phyloP scores from a whole-genome alignment of 371 early-diverging fungal genomes.

The Syncephalastrum monosporum region DNA sequence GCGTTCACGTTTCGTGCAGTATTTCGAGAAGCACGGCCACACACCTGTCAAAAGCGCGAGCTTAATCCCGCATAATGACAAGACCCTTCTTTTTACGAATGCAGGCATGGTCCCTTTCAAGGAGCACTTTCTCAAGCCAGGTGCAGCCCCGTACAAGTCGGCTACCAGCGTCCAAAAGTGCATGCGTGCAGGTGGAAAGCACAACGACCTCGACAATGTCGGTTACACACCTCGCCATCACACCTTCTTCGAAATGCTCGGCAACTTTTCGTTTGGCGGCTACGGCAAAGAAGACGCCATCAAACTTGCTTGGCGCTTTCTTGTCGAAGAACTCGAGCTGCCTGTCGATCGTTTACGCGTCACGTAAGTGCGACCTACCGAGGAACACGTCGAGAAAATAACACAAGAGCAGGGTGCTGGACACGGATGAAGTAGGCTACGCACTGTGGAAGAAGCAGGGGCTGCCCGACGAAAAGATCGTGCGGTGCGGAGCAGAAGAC shows the following conservation, averaged over 20 bases:
- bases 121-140: constrained; percentile 67
- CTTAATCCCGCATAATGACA: constrained; percentile 71
- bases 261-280: constrained; percentile 78
- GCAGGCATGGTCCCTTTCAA: constrained; percentile 86
- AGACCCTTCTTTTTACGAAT: constrained; percentile 74
- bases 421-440: constrained; percentile 65
- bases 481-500: constrained; percentile 60
- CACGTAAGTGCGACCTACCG: constrained; percentile 42
- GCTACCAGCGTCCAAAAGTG: constrained; percentile 75
- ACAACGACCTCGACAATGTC: constrained; percentile 82
- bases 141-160: constrained; percentile 56
- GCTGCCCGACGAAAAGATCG: constrained; percentile 60
- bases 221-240: constrained; percentile 80
- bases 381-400: not conserved
- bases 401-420: constrained; percentile 50
- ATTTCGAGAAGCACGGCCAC: constrained; percentile 55
- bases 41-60: constrained; percentile 49
- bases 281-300: constrained; percentile 66
- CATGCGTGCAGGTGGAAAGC: constrained; percentile 80
- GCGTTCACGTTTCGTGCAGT: constrained; percentile 49
- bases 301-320: constrained; percentile 69
- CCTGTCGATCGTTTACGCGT: constrained; percentile 64
- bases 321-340: constrained; percentile 62
- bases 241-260: constrained; percentile 87
- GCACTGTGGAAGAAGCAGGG: constrained; percentile 67